Evolutionary conservation across 345 rosid genomes (phyloP), one percentile per base, ranked within the genome.

Genomic region (Erysimum cheiranthoides): DNA sequence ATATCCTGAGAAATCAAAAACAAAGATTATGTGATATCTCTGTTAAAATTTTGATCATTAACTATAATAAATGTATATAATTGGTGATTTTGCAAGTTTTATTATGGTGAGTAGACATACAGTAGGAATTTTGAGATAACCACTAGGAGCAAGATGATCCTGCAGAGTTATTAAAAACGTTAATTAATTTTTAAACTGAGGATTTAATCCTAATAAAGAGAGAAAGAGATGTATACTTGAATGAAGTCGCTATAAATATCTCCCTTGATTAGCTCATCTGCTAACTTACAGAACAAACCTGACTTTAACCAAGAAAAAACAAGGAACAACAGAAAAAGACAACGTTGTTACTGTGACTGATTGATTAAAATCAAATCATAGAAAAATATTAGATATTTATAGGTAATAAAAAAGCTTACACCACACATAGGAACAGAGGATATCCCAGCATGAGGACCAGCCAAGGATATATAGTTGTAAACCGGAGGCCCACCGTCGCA

Each of bases 371-470:
- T 5, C 4, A 63, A 47, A 40, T 32, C 34, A 39, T 14, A 57
- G 7, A 47, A 39, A 28, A 74, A 47, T 21, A 56, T 8, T 8
- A 31, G n/a, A 38, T 14, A 36, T 10, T 38, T 3, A 30, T 14
- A 32, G 36, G 7, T 6, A 8, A 17, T 3, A 9, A 52, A 43
- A 56, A 28, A 4, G 0, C 96, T 86, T 86, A 92, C 99, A 74
- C 94, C 96, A 72, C 97, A 94, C 60, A 88, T 82, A 85, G 99
- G 97, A 72, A 94, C 92, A 70, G 97, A 90, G 71, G 99, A 96
- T 50, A 93, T 84, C 14, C 99, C 99, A 78, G 99, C 97, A 81
- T 95, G 97, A 68, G 97, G 99, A 69, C 98, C 99, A 53, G 82
- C 99, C 59, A 95, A 79, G 27, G 99, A 92, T 77, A 95, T 74